Evolutionary conservation across 2,329 filamentous ascomycete species (phyloP).

Genomic region (Phialophora expanda): DNA sequence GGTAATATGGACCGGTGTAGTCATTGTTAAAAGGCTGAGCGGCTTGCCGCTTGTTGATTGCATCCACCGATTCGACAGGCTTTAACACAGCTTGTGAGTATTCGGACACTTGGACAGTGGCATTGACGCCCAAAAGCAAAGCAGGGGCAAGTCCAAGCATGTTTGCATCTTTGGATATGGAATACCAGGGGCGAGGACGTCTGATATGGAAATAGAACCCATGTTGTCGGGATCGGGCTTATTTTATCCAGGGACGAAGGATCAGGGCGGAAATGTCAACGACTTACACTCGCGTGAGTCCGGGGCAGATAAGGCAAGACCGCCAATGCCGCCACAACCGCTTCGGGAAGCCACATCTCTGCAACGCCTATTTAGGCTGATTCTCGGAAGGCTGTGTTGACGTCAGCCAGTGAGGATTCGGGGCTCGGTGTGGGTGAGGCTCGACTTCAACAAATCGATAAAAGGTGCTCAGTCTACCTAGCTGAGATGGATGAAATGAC

Average conservation of each 20-base stretch:
- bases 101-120: constrained; percentile 23
- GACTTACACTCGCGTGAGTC: constrained; percentile 31
- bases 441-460: constrained; percentile 3
- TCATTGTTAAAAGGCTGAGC: constrained; percentile 35
- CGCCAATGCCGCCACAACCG: constrained; percentile 32
- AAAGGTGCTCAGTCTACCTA: constrained; percentile 2
- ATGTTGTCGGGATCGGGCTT: constrained; percentile 8
- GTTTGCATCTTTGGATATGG: constrained; percentile 7
- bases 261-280: not conserved
- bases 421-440: not conserved
- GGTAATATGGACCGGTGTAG: constrained; percentile 41
- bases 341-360: constrained; percentile 31
- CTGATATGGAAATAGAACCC: constrained; percentile 9
- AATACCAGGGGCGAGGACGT: not conserved
- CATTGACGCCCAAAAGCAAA: constrained; percentile 29
- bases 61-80: constrained; percentile 34
- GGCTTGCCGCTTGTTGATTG: constrained; percentile 31
- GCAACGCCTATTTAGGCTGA: constrained; percentile 22
- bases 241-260: constrained; percentile 1
- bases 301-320: constrained; percentile 24
- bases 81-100: constrained; percentile 34
- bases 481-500: not conserved
- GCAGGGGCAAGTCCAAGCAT: constrained; percentile 26
- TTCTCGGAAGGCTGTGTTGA: constrained; percentile 21
- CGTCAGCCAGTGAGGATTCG: constrained; percentile 18